phyloP scores from a whole-genome alignment of 169 alveolate species.

The Eimeria necatrix region DNA sequence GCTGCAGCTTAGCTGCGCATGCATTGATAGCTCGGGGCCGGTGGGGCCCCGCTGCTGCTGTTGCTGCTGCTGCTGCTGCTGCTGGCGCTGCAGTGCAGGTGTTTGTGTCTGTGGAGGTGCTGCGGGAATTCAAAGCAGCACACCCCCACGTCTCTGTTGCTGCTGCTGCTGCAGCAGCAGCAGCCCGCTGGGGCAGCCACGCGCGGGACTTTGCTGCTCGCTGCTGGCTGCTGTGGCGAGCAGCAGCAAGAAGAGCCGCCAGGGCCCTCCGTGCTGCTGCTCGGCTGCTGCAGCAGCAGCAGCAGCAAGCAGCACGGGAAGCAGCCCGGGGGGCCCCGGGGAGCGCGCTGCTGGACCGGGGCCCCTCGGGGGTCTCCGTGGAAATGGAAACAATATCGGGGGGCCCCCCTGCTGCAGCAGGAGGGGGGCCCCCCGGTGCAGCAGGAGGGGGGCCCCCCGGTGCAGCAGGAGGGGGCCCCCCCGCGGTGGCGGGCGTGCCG shows the following conservation, averaged over 20 bases:
- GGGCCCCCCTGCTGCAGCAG: too few species aligned
- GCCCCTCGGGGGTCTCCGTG: constrained; percentile 9
- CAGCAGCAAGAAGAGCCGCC: neutral
- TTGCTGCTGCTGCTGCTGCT: constrained; percentile 68
- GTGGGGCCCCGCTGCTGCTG: constrained; percentile 38
- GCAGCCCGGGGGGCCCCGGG: neutral
- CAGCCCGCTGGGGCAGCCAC: neutral
- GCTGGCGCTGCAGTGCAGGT: constrained; percentile 36
- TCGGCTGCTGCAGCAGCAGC: constrained; percentile 23
- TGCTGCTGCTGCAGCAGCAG: constrained; percentile 52
- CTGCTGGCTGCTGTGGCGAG: neutral
- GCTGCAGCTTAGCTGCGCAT: constrained; percentile 29
- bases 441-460: too few species aligned
- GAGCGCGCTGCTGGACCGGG: neutral
- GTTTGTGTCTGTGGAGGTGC: constrained; percentile 10
- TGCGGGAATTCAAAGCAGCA: constrained; percentile 19
- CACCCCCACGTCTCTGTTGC: neutral
- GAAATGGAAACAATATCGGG: constrained; percentile 31
- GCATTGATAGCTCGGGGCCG: constrained; percentile 5
- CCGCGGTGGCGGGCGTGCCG: neutral
- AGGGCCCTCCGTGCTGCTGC: constrained; percentile 15
- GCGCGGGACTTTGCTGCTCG: neutral
- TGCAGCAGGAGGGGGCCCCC: constrained; percentile 28
- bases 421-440: too few species aligned
- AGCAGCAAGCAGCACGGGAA: neutral